Percentiles rank a stretch among this genome's conserved stretches.
Conservation (phyloP, 106 monocot species). For the Narthecium ossifragum region DNA sequence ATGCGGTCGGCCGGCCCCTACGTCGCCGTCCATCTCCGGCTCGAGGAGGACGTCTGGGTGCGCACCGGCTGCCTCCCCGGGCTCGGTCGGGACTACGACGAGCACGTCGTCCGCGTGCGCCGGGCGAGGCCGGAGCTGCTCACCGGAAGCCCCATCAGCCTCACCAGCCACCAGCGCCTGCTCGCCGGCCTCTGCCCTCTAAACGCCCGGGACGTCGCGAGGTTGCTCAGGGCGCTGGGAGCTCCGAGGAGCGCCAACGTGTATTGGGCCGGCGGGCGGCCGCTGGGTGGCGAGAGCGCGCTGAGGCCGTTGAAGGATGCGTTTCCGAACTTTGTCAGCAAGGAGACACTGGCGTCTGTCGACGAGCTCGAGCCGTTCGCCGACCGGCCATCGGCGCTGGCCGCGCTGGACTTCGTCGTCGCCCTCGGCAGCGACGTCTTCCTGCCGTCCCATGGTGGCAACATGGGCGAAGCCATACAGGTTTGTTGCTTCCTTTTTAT, state of each 20-base stretch:
- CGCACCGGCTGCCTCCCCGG: constrained; percentile 39
- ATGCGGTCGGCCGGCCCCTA: constrained; percentile 28
- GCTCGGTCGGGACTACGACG: constrained; percentile 20
- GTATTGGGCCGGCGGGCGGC: constrained; percentile 37
- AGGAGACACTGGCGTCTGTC: constrained; percentile 9
- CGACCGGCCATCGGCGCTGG: constrained; percentile 22
- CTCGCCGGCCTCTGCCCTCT: constrained; percentile 41
- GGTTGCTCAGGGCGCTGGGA: constrained; percentile 17
- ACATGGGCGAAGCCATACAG: constrained; percentile 23
- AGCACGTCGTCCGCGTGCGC: constrained; percentile 9
- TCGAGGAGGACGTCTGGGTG: constrained; percentile 54
- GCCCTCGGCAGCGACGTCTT: constrained; percentile 34
- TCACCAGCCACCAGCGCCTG: constrained; percentile 16
- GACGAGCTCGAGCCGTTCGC: constrained; percentile 18
- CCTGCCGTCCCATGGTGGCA: constrained; percentile 43
- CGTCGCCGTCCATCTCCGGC: constrained; percentile 37
- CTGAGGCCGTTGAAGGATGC: constrained; percentile 9
- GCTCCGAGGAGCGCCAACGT: constrained; percentile 16
- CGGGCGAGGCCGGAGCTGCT: constrained; percentile 26
- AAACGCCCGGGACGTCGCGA: constrained; percentile 22
- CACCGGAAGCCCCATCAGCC: constrained; percentile 18
- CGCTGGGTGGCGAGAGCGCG: constrained; percentile 24
- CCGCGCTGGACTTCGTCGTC: constrained; percentile 32
- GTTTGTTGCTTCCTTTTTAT: background rate
- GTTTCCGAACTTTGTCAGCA: constrained; percentile 17